Base-by-base conservation (phyloP, 352 stramenopile genomes). In the Pythium brassicae region DNA sequence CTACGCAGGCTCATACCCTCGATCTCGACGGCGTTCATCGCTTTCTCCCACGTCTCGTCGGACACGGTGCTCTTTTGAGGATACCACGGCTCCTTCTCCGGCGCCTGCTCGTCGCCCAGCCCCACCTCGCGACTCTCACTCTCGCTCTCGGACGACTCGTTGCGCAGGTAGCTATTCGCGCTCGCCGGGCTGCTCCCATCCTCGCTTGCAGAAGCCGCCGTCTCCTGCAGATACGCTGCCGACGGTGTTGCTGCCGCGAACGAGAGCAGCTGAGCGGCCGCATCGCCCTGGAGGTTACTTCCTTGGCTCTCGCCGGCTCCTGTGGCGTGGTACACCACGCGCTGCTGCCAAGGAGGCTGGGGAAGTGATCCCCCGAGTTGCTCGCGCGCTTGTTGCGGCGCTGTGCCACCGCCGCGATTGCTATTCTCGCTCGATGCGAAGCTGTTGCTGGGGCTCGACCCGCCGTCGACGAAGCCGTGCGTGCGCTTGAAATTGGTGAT, bases 1-100 rank as follows among this genome's bases (percentile, higher is more conserved):
- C 71, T 76, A 32, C 79, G 74, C 15, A 89, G 66, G 55, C 79
- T 89, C 79, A 87, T 86, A 19, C 76, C 76, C 47, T 86, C 67
- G 34, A 82, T 78, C 34, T 77, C 73, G 15, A 89, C 76, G 49
- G 78, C 79, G 49, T 84, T 74, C 62, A 87, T 86, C 37, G 79
- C 79, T 5, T 75, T 70, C 54, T 86, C 71, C 75, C 76, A 89
- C 17, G 80, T 78, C 42, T 86, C 78, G 8, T 71, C 57, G 0
- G 79, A 67, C 20, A 89, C 79, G 3, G 67, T 65, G 57, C 83
- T 79, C 64, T 73, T 88, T 43, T 87, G 69, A 0, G 65, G 65
- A 46, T 75, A 88, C 8, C 55, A n/a, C 39, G 72, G 78, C n/a
- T 48, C 61, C 62, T 23, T 78, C 65, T 3, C 50, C 60, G 27